These are phyloP conservation scores for Ramularia collo-cygni DNA, from an alignment of 2,329 filamentous ascomycete genomes.

Conservation along the genomic window DNA sequence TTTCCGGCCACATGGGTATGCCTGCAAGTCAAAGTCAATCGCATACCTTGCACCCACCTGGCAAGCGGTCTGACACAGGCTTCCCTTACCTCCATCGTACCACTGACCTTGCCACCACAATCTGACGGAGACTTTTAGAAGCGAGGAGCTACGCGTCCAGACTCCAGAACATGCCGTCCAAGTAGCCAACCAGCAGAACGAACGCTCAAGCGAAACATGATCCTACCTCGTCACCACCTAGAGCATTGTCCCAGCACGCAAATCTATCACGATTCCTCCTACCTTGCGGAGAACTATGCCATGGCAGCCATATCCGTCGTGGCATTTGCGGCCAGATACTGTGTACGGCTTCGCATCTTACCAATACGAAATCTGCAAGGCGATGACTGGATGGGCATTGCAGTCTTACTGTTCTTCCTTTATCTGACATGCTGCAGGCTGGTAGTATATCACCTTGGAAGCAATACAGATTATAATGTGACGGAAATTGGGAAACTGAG, in stretches of 20 bases:
- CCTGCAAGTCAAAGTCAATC: too few species aligned
- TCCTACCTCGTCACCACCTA: neutral
- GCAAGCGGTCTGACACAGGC: too few species aligned
- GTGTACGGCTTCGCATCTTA: constrained; percentile 33
- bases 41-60: too few species aligned
- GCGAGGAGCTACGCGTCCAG: too few species aligned
- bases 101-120: too few species aligned
- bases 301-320: constrained; percentile 28
- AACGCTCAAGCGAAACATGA: neutral
- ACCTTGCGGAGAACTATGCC: constrained; percentile 18
- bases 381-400: constrained; percentile 35
- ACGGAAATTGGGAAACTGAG: constrained; percentile 22
- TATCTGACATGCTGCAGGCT: constrained; percentile 12
- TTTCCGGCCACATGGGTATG: too few species aligned
- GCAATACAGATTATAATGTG: constrained; percentile 25
- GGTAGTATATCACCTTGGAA: constrained; percentile 24
- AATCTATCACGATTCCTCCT: constrained; percentile 17
- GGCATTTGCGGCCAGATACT: constrained; percentile 31
- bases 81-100: too few species aligned
- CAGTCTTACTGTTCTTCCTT: constrained; percentile 31
- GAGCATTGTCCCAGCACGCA: constrained; percentile 15
- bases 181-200: too few species aligned
- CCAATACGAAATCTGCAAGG: constrained; percentile 33
- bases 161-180: too few species aligned
- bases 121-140: too few species aligned